These are phyloP conservation scores for Psilocybe cyanescens DNA, from an alignment of 768 basidiomycete species.

Conservation along the genomic window DNA sequence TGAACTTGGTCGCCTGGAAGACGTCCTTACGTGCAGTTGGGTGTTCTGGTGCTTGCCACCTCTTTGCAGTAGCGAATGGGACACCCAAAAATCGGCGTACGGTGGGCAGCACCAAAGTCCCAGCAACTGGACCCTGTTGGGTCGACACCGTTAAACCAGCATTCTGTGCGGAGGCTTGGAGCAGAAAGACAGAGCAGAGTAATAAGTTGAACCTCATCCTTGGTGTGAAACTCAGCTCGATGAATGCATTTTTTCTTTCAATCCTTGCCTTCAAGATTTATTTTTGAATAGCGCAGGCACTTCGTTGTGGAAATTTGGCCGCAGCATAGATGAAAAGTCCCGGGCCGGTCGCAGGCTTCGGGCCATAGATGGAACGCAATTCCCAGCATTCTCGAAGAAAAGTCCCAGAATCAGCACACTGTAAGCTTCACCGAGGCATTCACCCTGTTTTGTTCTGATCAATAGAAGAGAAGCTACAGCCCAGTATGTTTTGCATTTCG, in stretches of 20 bases:
- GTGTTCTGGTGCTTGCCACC: conserved; percentile 29
- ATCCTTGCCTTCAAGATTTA: background rate
- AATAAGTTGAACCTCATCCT: background rate
- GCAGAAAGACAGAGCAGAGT: background rate
- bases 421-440: background rate
- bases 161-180: background rate
- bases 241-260: too few species aligned
- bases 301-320: too few species aligned
- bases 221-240: background rate
- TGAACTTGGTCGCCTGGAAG: conserved; percentile 28
- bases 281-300: background rate
- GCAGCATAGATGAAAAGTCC: background rate
- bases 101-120: conserved; percentile 23
- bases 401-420: background rate
- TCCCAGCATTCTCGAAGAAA: background rate
- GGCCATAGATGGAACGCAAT: background rate
- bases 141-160: conserved; percentile 29
- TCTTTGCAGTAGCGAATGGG: conserved; percentile 28
- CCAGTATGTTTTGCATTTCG: too few species aligned
- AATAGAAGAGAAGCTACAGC: background rate
- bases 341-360: background rate
- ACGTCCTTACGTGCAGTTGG: conserved; percentile 18
- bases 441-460: background rate
- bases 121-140: conserved; percentile 31
- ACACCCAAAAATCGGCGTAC: conserved; percentile 37